Evolutionary conservation across 108 stramenopile species (phyloP), one percentile per base, ranked within the genome.

Genomic region (Stephanodiscus minutulus): DNA sequence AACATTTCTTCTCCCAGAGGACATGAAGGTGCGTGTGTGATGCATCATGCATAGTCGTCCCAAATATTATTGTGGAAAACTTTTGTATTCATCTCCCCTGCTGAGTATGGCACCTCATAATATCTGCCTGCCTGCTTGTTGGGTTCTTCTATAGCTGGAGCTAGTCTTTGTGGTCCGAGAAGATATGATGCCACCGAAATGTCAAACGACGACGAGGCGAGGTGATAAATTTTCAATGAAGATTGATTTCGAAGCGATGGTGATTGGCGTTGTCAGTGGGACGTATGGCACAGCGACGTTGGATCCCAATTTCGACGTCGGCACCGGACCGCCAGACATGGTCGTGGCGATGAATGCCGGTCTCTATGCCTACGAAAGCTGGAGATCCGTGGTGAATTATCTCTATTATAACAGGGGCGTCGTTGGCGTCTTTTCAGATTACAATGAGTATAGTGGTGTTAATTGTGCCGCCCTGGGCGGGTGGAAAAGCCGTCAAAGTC

Each of bases 381-480:
- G 95, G 95, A 66, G 90, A 41, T 86, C 81, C 61, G 95, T 93
- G 11, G 85, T 96, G 0, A 61, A 60, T 9, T 96, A 81, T 63
- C 69, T 91, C 9, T 54, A 88, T 54, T 55, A 80, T 22, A 61
- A 88, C 61, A 47, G 50, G 20, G 82, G 81, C 57, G 85, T 87
- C 10, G 73, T 90, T 28, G 94, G 90, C 0, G 88, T 96, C 12
- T 96, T 96, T 61, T 86, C 91, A 15, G 94, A 96, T 67, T 96
- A 96, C 78, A 96, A 96, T 67, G 94, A 92, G 64, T 83, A 89
- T 63, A 87, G 86, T 52, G 94, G 91, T 1, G 58, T 88, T 31
- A 90, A 93, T 57, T 96, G 95, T 67, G 95, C 95, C 17, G 68
- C 80, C 35, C 56, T 96, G 41, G 95, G 95, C 24, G 92, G 92